A percentile compares a stretch with the other conserved stretches of the same genome.
These are phyloP conservation scores for Bipolaris zeicola DNA, from an alignment of 2,329 filamentous ascomycete genomes.

Conservation along the genomic window DNA sequence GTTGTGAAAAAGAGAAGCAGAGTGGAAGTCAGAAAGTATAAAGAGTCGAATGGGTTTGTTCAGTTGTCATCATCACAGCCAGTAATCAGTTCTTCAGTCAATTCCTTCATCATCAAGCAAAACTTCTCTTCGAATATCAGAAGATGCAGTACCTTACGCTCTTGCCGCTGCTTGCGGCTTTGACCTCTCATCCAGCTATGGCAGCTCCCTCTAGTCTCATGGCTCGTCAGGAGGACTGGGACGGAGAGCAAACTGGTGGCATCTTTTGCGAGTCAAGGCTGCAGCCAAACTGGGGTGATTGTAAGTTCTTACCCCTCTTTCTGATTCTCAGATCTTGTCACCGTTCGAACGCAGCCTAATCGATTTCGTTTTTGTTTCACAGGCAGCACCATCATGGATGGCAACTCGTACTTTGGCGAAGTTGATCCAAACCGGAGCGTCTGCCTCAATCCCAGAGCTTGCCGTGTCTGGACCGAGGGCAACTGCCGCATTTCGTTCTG, in stretches of 20 bases:
- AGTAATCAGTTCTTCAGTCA: too few species aligned
- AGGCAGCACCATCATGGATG: background rate
- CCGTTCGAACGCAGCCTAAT: background rate
- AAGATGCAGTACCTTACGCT: too few species aligned
- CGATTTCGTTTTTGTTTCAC: background rate
- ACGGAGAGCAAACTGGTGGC: background rate
- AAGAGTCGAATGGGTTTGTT: too few species aligned
- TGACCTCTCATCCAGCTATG: background rate
- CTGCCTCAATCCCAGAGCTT: background rate
- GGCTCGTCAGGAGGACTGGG: background rate
- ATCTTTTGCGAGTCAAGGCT: background rate
- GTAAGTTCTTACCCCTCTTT: background rate
- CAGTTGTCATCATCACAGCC: too few species aligned
- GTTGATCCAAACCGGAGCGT: background rate
- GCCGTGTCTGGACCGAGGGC: background rate
- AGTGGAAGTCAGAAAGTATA: too few species aligned
- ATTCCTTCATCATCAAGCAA: too few species aligned
- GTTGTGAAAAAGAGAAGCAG: too few species aligned
- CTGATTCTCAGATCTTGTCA: background rate
- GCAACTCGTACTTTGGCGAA: background rate
- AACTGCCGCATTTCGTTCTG: slow-evolving; percentile 2
- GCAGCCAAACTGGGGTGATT: background rate
- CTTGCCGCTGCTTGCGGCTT: too few species aligned
- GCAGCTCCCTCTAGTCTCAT: background rate
- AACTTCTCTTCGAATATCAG: too few species aligned